Evolutionary conservation across 1,284 basidiomycete genomes (phyloP).

Genomic region (Tilletia setariae): DNA sequence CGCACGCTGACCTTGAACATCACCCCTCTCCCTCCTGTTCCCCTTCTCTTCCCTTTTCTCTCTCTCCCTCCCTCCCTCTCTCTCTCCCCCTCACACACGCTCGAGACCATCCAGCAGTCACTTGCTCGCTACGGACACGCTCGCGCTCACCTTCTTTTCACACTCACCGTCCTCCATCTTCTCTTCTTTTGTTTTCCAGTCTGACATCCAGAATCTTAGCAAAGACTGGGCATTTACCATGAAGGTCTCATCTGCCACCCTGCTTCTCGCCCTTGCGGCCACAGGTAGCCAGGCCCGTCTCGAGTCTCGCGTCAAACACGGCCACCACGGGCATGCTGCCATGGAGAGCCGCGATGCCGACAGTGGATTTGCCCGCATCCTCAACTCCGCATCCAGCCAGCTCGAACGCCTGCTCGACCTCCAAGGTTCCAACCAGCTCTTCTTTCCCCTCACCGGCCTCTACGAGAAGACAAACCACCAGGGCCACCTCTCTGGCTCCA

Average conservation of each 20-base stretch:
- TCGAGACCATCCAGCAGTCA: too few species aligned
- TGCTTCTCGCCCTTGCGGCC: background rate
- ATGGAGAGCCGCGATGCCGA: background rate
- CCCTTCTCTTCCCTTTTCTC: background rate
- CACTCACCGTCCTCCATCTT: background rate
- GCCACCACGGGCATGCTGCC: background rate
- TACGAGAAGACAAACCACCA: conserved; percentile 12
- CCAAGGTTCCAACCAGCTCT: conserved; percentile 9
- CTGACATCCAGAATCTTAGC: background rate
- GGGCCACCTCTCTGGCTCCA: background rate
- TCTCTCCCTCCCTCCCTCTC: background rate
- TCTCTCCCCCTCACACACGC: background rate
- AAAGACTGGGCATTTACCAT: background rate
- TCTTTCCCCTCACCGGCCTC: background rate
- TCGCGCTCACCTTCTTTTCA: too few species aligned
- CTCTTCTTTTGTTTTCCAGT: background rate
- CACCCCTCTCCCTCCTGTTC: too few species aligned
- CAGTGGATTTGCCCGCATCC: background rate
- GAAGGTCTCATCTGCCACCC: background rate
- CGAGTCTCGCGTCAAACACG: background rate
- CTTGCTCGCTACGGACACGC: too few species aligned
- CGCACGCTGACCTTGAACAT: too few species aligned
- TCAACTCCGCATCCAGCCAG: background rate
- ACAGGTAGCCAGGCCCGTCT: background rate
- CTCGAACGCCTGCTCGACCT: background rate